Conservation (phyloP, 306 rosid genomes). For the Vigna hirtella region DNA sequence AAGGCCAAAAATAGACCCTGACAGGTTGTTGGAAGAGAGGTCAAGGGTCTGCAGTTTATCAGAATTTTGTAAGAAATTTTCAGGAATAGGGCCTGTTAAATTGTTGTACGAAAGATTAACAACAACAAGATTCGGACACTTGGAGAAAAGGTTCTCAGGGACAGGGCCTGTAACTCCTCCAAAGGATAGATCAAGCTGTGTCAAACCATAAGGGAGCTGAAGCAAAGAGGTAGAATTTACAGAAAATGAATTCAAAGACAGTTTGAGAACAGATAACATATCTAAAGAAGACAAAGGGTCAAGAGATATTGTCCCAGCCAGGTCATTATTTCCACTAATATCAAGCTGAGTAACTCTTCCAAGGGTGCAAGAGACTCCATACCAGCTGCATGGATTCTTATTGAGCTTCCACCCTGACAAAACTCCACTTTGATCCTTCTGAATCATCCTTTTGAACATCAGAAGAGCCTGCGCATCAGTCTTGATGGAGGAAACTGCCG, state of each 20-base stretch:
- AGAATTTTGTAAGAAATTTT: conserved; percentile 57
- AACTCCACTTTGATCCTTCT: conserved; percentile 69
- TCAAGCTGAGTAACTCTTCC: conserved; percentile 76
- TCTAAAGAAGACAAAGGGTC: conserved; percentile 69
- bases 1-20: conserved; percentile 75
- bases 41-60: conserved; percentile 75
- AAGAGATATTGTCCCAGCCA: conserved; percentile 64
- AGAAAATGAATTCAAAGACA: conserved; percentile 64
- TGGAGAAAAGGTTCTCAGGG: conserved; percentile 69
- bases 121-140: conserved; percentile 74
- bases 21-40: conserved; percentile 79
- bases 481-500: conserved; percentile 56
- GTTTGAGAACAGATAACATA: conserved; percentile 70
- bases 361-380: conserved; percentile 77
- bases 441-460: conserved; percentile 69
- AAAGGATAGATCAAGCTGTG: conserved; percentile 80
- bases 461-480: conserved; percentile 80
- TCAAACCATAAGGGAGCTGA: conserved; percentile 74
- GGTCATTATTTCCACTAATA: conserved; percentile 53
- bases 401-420: conserved; percentile 70
- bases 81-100: conserved; percentile 77
- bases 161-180: conserved; percentile 66
- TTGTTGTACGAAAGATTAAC: conserved; percentile 81
- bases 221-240: conserved; percentile 83
- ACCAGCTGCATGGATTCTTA: conserved; percentile 77